Conservation (phyloP, 1,284 basidiomycete genomes). For the Pascua guehoae region DNA sequence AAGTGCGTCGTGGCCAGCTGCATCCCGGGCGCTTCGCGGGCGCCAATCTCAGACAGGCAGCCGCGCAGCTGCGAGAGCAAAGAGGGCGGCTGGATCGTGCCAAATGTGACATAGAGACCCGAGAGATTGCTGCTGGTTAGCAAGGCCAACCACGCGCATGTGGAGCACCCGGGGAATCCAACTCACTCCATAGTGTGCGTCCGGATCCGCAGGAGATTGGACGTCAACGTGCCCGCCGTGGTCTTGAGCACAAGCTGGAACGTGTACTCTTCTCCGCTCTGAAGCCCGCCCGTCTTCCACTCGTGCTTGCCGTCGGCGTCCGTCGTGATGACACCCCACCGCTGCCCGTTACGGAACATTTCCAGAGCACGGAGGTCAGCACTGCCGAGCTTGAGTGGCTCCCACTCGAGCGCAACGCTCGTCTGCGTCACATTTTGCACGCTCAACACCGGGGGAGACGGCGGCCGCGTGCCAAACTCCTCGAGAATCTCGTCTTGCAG, state of each 20-base stretch:
- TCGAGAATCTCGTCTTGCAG: slow-evolving; percentile 75
- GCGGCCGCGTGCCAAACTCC: slow-evolving; percentile 65
- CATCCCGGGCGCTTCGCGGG: slow-evolving; percentile 83
- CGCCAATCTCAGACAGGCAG: slow-evolving; percentile 75
- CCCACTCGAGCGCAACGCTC: slow-evolving; percentile 89
- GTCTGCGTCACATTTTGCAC: slow-evolving; percentile 93
- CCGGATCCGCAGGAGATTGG: slow-evolving; percentile 71
- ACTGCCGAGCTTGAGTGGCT: slow-evolving; percentile 73
- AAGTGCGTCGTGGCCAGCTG: slow-evolving; percentile 97
- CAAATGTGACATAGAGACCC: slow-evolving; percentile 87
- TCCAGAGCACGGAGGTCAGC: slow-evolving; percentile 80
- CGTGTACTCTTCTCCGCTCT: slow-evolving; percentile 80
- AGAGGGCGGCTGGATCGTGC: slow-evolving; percentile 71
- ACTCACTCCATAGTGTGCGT: slow-evolving; percentile 76
- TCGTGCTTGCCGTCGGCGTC: slow-evolving; percentile 39
- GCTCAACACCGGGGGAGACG: slow-evolving; percentile 63
- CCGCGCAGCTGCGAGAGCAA: slow-evolving; percentile 72
- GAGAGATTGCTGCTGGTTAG: slow-evolving; percentile 65
- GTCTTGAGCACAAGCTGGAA: slow-evolving; percentile 87
- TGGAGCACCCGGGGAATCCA: background rate
- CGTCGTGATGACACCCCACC: slow-evolving; percentile 59
- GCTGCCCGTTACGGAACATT: slow-evolving; percentile 83
- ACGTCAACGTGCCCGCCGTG: slow-evolving; percentile 80
- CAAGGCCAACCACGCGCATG: background rate
- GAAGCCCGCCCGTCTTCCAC: slow-evolving; percentile 78